These are phyloP conservation scores for Teratosphaeria viscida DNA, from an alignment of 2,329 filamentous ascomycete genomes.

Conservation along the genomic window DNA sequence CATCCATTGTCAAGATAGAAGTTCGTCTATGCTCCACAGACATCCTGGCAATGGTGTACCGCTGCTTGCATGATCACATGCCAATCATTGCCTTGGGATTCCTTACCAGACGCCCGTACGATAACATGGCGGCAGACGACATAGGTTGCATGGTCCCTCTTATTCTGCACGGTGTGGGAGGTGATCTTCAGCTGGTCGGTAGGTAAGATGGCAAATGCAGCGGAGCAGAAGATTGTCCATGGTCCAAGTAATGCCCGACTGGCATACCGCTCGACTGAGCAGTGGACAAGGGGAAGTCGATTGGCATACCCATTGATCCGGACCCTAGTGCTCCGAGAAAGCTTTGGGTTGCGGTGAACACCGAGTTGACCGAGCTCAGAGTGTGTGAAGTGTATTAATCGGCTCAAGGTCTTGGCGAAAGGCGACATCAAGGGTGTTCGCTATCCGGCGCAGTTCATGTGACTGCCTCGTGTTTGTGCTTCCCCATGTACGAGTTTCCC, in stretches of 20 bases:
- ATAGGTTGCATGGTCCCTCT: slow-evolving; percentile 45
- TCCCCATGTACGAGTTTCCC: too few relatives aligned
- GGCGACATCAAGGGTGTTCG: slow-evolving; percentile 41
- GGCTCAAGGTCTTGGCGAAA: slow-evolving; percentile 37
- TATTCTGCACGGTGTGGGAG: slow-evolving; percentile 50
- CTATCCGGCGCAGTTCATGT: slow-evolving; percentile 27
- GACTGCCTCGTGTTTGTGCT: too few relatives aligned
- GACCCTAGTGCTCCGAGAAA: slow-evolving; percentile 54
- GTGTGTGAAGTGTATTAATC: slow-evolving; percentile 43
- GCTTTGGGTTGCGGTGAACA: slow-evolving; percentile 50
- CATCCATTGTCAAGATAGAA: slow-evolving; percentile 45
- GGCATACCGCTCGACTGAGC: slow-evolving; percentile 43
- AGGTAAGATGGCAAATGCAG: slow-evolving; percentile 47
- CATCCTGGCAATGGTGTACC: slow-evolving; percentile 1
- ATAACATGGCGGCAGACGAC: slow-evolving; percentile 50
- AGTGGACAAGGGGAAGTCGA: slow-evolving; percentile 48
- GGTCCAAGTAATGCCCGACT: too few relatives aligned
- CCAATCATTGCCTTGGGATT: slow-evolving; percentile 6
- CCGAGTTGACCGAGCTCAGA: slow-evolving; percentile 39
- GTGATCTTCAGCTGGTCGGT: slow-evolving; percentile 52
- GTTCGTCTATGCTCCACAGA: slow-evolving; percentile 16
- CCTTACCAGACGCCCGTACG: slow-evolving; percentile 30
- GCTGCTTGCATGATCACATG: slow-evolving; percentile 26
- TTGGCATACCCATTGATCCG: slow-evolving; percentile 43
- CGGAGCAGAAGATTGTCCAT: slow-evolving; percentile 39